Evolutionary conservation across 192 early-diverging fungal species (phyloP), one percentile per base, ranked within the genome.

Genomic region (Pilobolus umbonatus): DNA sequence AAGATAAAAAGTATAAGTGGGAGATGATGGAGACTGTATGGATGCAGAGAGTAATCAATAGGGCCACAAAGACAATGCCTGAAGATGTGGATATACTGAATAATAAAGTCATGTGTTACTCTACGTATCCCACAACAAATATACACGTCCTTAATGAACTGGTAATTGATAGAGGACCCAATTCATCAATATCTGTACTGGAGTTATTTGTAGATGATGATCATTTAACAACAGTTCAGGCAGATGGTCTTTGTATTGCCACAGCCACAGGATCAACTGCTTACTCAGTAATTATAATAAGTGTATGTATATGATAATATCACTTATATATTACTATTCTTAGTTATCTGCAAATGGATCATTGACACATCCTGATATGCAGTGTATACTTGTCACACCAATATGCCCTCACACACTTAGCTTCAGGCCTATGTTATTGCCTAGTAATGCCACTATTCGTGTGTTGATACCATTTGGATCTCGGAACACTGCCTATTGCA

Each of bases 91-190:
- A 67, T 51, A 32, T n/a, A 21, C 42, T 69, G 11, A 69, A 62
- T 29, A 69, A 73, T 25, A 53, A 75, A 34, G 62, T 78, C 5
- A 72, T 70, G 2, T 79, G 75, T 8, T 75, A 78, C 0, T 60
- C 70, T 1, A 81, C 83, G 43, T 53, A 83, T 43, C 84, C 89
- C 34, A 72, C 65, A 8, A 71, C 85, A 65, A 87, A 88, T 1
- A 91, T 93, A 73, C 82, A 94, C 62, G 90, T 98, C 26, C 67
- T 98, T 61, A 98, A 98, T 55, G 96, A 98, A 51, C 62, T 98
- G 10, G 89, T 94, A 5, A 83, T 98, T 21, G 95, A 98, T 71
- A 85, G 95, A 35, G 91, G 96, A 8, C 94, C 94, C 4, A 87
- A 81, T 46, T 82, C 96, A 4, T 93, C 91, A 56, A 89, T 98